These are phyloP conservation scores for Salix caprea DNA, from an alignment of 345 rosid species.

Conservation along the genomic window DNA sequence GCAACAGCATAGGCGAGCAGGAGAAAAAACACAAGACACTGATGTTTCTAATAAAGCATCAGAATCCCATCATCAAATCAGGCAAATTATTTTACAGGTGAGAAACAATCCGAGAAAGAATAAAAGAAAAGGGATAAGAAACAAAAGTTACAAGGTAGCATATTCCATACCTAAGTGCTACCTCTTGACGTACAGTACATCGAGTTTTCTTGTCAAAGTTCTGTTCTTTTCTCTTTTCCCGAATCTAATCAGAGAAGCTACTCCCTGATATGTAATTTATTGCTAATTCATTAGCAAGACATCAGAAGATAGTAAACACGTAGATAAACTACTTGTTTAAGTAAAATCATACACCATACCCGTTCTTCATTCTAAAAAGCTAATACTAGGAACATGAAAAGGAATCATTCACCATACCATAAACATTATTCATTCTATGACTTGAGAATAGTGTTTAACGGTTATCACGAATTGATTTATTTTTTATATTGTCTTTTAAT, in stretches of 20 bases:
- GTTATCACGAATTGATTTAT: too few relatives aligned
- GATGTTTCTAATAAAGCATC: background rate
- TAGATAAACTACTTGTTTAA: background rate
- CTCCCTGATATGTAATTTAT: slow-evolving; percentile 32
- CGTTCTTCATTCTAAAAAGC: background rate
- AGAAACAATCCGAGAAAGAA: background rate
- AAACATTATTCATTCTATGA: too few relatives aligned
- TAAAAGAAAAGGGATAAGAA: background rate
- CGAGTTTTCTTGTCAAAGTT: slow-evolving; percentile 67
- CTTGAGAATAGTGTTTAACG: too few relatives aligned
- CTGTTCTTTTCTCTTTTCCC: slow-evolving; percentile 59
- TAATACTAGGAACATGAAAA: background rate
- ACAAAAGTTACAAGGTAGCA: background rate
- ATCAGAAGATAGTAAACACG: background rate
- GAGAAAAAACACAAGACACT: background rate
- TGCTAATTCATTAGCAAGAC: slow-evolving; percentile 20
- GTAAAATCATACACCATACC: slow-evolving; percentile 12
- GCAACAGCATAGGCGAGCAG: slow-evolving; percentile 5
- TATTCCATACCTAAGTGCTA: slow-evolving; percentile 50
- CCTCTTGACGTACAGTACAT: slow-evolving; percentile 66
- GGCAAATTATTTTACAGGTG: background rate
- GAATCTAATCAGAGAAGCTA: slow-evolving; percentile 58
- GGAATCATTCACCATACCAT: too few relatives aligned
- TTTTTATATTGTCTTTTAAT: too few relatives aligned
- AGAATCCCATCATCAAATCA: background rate